Evolutionary conservation across 106 monocot species (phyloP), one percentile per base, ranked within the genome.

Genomic region (Dioscorea zingiberensis): DNA sequence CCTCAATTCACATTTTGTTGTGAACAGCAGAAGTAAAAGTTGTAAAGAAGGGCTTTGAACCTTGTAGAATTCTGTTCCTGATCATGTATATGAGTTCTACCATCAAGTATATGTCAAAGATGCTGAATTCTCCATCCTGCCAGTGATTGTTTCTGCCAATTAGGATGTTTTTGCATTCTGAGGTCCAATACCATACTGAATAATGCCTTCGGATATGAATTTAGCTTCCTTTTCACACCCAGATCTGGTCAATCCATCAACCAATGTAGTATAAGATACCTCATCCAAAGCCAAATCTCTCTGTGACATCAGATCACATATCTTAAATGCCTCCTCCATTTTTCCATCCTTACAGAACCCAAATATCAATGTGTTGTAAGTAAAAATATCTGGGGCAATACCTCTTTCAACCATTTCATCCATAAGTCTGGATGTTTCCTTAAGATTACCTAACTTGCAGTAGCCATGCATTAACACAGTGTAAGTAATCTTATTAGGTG

Each of bases 401-500:
- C 77, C 80, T 21, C 21, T 63, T 54, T 55, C 51, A 47, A 87
- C 62, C 94, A 95, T 95, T 73, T 83, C 85, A 56, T 85, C 64
- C 6, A 91, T 56, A 73, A 85, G 72, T 22, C 78, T 69, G 49
- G 57, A 55, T 25, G 91, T 91, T 68, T 76, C 66, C 51, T 71
- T 71, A 19, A 66, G 71, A 26, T 88, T 76, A 28, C 83, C 83
- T 17, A 48, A 44, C 60, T 76, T 83, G 58, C 75, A 80, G 59
- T 83, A 85, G 18, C 87, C 94, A 66, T 76, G 63, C 71, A 95
- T 91, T 68, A 95, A 64, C 25, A 70, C 76, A 68, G 94, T 95
- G 81, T 85, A 95, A 25, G 94, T 95, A 23, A 87, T 44, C 62
- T 90, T 90, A 71, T 91, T 95, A 69, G 94, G 94, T 17, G 62